Evolutionary conservation across 202 grass and related monocot species (phyloP), one percentile per base, ranked within the genome.

Genomic region (Eragrostis tef): DNA sequence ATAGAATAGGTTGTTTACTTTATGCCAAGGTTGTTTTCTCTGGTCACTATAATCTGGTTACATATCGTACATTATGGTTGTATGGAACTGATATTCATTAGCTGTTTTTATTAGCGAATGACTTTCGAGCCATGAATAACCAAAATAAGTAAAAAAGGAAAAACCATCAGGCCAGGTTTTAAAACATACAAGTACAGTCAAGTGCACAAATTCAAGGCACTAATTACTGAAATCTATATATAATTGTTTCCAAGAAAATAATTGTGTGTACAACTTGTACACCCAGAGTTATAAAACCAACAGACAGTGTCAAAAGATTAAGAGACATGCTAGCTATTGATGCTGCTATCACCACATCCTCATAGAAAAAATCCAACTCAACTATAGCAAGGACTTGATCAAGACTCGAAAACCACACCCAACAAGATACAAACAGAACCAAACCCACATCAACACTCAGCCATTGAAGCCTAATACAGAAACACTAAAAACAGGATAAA

Each of bases 141-240:
- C 2, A 9, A 80, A 66, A 6, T 7, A 39, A 19, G 12, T 47
- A 58, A 59, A 80, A 54, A n/a, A n/a, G n/a, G 1, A 60, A 56
- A 2, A 6, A 57, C 7, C 8, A 75, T 14, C 12, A 27, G 43
- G 21, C 6, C 1, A 46, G 21, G 26, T 54, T 46, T 49, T 17
- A 73, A 52, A 58, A 5, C 36, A 73, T 27, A 75, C 3, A 87
- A 9, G 7, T 59, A 57, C n/a, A 70, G 7, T 46, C 9, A 25
- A 21, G 4, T 43, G 21, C 6, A 19, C 58, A 43, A 26, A 53
- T 65, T 74, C n/a, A 82, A 64, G 21, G 56, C 5, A 47, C 7
- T 71, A 61, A 49, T 26, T 13, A 60, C 22, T 60, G 57, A 12
- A 6, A 79, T 52, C 26, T 39, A 8, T 41, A 6, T 21, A 79